Conservation (phyloP, 768 basidiomycete species). For the Boletus edulis region DNA sequence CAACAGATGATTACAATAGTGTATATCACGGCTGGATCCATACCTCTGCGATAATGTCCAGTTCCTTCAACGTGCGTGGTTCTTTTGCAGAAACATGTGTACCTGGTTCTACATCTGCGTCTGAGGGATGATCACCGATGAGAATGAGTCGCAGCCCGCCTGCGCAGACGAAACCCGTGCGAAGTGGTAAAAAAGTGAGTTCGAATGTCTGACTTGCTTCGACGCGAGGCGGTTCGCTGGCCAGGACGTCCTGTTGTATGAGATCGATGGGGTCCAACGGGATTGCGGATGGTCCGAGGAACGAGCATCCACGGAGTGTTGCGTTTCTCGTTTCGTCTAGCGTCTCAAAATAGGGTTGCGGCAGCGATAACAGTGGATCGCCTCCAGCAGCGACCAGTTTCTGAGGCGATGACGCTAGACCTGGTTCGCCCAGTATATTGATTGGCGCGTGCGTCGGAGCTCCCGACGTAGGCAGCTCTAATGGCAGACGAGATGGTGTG, state of each 20-base stretch:
- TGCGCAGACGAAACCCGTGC: slow-evolving; percentile 56
- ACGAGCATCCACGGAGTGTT: slow-evolving; percentile 35
- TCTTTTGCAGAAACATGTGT: slow-evolving; percentile 29
- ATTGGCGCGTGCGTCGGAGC: slow-evolving; percentile 4
- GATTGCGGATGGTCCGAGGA: slow-evolving; percentile 53
- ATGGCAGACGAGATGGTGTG: slow-evolving; percentile 4
- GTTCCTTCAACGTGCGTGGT: slow-evolving; percentile 61
- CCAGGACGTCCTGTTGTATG: slow-evolving; percentile 3
- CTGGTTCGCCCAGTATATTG: slow-evolving; percentile 3
- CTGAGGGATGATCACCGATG: slow-evolving; percentile 50
- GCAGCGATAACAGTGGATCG: slow-evolving; percentile 30
- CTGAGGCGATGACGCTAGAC: slow-evolving; percentile 15
- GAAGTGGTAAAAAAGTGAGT: slow-evolving; percentile 57
- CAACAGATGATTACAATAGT: slow-evolving; percentile 6
- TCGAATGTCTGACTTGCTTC: slow-evolving; percentile 57
- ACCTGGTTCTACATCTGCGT: slow-evolving; percentile 31
- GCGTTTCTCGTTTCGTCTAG: slow-evolving; percentile 34
- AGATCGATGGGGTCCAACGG: slow-evolving; percentile 45
- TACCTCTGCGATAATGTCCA: slow-evolving; percentile 68
- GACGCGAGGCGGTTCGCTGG: slow-evolving; percentile 24
- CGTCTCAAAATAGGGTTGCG: slow-evolving; percentile 47
- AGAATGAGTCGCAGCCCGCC: slow-evolving; percentile 75
- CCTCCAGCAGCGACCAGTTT: not conserved
- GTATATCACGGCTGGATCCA: slow-evolving; percentile 49
- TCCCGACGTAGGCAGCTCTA: slow-evolving; percentile 5